Evolutionary conservation across 495 filamentous ascomycete genomes (phyloP).

Genomic region (Ramalina peruviana): DNA sequence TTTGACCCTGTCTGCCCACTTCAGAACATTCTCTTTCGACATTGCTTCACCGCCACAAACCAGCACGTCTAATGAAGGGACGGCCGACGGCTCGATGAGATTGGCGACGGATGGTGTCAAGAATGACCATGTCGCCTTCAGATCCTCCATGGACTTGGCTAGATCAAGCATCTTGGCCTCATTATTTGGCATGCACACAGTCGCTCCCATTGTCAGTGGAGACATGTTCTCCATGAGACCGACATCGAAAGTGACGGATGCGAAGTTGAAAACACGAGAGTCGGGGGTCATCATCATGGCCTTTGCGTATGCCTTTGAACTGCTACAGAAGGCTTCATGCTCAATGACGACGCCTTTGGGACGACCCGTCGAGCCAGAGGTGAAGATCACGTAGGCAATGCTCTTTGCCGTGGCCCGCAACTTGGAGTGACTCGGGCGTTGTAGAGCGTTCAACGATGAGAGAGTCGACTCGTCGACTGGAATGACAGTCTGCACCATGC

Average conservation of each 20-base stretch:
- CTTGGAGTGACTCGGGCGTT: conserved; percentile 12
- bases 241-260: conserved; percentile 41
- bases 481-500: conserved; percentile 4
- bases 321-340: conserved; percentile 34
- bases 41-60: conserved; percentile 34
- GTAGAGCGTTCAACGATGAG: not conserved
- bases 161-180: conserved; percentile 40
- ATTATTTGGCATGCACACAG: conserved; percentile 47
- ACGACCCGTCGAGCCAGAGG: conserved; percentile 44
- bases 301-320: conserved; percentile 29
- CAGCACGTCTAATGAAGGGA: conserved; percentile 31
- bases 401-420: conserved; percentile 25
- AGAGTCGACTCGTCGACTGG: conserved; percentile 1
- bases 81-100: conserved; percentile 31
- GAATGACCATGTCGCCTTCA: conserved; percentile 35
- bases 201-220: conserved; percentile 41
- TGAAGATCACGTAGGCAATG: conserved; percentile 83
- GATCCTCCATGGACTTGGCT: conserved; percentile 31
- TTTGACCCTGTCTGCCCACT: conserved; percentile 37
- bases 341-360: conserved; percentile 40
- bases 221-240: conserved; percentile 36
- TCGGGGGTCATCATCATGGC: conserved; percentile 23
- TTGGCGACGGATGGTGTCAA: conserved; percentile 41
- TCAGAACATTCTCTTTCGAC: conserved; percentile 34
- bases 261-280: conserved; percentile 38